Conservation (phyloP, 2,329 filamentous ascomycete species). For the Curvularia spicifera region DNA sequence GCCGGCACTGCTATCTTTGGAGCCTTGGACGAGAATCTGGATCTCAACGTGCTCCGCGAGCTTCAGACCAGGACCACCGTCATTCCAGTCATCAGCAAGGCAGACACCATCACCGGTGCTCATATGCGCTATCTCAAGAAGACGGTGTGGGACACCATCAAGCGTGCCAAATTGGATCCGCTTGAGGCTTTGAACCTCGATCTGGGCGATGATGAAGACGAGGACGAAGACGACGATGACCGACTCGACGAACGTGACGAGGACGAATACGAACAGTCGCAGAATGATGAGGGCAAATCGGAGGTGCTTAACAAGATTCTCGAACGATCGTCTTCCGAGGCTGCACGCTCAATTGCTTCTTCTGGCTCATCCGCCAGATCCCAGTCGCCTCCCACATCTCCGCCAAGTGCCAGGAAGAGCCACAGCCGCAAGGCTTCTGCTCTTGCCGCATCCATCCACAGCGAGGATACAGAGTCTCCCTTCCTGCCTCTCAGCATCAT, state of each 20-base stretch:
- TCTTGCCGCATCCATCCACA: constrained; percentile 48
- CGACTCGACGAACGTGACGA: constrained; percentile 60
- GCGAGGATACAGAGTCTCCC: constrained; percentile 58
- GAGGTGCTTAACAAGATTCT: constrained; percentile 49
- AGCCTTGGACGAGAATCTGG: constrained; percentile 83
- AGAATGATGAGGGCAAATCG: constrained; percentile 42
- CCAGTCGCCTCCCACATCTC: constrained; percentile 44
- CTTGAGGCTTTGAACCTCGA: constrained; percentile 85
- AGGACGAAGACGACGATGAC: constrained; percentile 55
- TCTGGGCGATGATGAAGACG: constrained; percentile 69
- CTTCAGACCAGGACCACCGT: constrained; percentile 94
- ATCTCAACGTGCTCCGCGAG: constrained; percentile 85
- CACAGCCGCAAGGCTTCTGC: constrained; percentile 52
- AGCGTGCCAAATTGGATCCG: constrained; percentile 84
- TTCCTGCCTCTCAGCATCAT: constrained; percentile 91
- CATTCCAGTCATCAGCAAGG: constrained; percentile 94
- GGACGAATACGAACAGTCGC: constrained; percentile 51
- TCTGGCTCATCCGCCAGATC: constrained; percentile 42
- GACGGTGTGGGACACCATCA: constrained; percentile 86
- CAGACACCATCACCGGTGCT: constrained; percentile 91
- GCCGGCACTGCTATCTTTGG: constrained; percentile 62
- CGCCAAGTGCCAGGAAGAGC: constrained; percentile 39
- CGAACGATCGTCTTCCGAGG: constrained; percentile 48
- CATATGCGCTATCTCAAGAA: constrained; percentile 94
- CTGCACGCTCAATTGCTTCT: constrained; percentile 42